These are phyloP conservation scores for Cajanus cajan DNA, from an alignment of 306 rosid species.

Conservation along the genomic window DNA sequence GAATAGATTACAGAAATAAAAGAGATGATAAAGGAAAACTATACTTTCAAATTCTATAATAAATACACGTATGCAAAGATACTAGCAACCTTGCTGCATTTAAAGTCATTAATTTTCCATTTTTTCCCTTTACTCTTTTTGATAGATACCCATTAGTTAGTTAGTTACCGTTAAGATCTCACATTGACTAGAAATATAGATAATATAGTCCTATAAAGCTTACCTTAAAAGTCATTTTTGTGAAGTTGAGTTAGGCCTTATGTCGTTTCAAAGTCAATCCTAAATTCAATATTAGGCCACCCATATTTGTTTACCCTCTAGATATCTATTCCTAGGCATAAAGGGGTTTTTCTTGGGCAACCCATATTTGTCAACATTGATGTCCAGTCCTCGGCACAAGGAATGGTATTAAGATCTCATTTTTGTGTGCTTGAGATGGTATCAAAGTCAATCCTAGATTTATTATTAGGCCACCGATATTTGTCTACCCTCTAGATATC, in stretches of 20 bases:
- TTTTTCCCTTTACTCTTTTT: not conserved
- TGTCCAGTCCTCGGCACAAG: too few relatives aligned
- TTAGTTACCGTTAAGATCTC: not conserved
- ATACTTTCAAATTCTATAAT: not conserved
- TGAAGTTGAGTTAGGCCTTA: not conserved
- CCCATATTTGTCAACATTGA: too few relatives aligned
- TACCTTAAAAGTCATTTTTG: not conserved
- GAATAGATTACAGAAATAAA: not conserved
- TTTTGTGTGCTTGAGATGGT: too few relatives aligned
- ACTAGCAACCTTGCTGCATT: not conserved
- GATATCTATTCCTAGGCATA: too few relatives aligned
- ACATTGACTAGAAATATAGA: not conserved
- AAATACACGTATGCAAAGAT: not conserved
- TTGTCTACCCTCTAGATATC: not conserved
- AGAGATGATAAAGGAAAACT: not conserved
- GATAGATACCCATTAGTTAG: not conserved
- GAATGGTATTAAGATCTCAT: too few relatives aligned
- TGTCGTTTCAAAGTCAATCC: too few relatives aligned
- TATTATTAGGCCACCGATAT: not conserved
- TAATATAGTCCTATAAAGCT: not conserved
- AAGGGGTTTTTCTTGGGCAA: too few relatives aligned
- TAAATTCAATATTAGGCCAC: too few relatives aligned
- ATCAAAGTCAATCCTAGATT: not conserved
- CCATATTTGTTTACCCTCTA: too few relatives aligned
- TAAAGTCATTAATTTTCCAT: not conserved